phyloP scores from a whole-genome alignment of 2,329 filamentous ascomycete species.

The Ampelomyces quisqualis region DNA sequence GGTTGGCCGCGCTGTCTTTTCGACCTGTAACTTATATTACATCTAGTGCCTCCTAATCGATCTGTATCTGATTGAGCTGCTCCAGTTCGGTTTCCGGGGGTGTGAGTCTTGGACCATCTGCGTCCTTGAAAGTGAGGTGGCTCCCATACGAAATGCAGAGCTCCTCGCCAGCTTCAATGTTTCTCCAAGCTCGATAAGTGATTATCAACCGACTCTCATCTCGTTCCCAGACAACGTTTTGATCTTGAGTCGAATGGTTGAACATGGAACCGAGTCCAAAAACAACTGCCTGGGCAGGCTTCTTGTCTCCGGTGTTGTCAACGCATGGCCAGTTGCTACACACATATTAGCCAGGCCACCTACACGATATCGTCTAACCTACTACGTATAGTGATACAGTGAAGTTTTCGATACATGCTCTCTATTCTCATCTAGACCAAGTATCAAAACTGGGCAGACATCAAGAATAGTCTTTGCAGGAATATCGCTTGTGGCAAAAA shows the following conservation, averaged over 20 bases:
- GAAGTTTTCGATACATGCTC: slow-evolving; percentile 53
- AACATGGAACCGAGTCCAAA: slow-evolving; percentile 61
- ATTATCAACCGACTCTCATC: slow-evolving; percentile 50
- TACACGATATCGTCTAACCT: slow-evolving; percentile 13
- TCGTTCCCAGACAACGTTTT: slow-evolving; percentile 59
- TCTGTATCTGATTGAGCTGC: slow-evolving; percentile 46
- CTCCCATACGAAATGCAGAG: slow-evolving; percentile 55
- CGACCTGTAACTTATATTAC: slow-evolving; percentile 5
- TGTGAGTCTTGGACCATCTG: slow-evolving; percentile 30
- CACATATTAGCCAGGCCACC: slow-evolving; percentile 7
- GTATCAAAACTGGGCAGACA: slow-evolving; percentile 54
- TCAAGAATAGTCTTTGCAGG: slow-evolving; percentile 53
- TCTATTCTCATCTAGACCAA: slow-evolving; percentile 52
- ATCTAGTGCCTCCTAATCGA: slow-evolving; percentile 26
- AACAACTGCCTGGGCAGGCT: slow-evolving; percentile 54
- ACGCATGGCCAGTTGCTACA: slow-evolving; percentile 48
- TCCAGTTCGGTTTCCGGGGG: slow-evolving; percentile 42
- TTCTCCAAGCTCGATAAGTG: slow-evolving; percentile 52
- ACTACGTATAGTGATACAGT: slow-evolving; percentile 61
- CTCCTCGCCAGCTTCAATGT: slow-evolving; percentile 56
- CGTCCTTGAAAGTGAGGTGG: slow-evolving; percentile 51
- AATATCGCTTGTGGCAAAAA: slow-evolving; percentile 53
- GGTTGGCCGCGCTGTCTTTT: not conserved
- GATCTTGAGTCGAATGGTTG: slow-evolving; percentile 54
- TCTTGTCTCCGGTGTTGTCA: slow-evolving; percentile 25